phyloP scores from a whole-genome alignment of 768 basidiomycete species.

The Mycena polygramma region DNA sequence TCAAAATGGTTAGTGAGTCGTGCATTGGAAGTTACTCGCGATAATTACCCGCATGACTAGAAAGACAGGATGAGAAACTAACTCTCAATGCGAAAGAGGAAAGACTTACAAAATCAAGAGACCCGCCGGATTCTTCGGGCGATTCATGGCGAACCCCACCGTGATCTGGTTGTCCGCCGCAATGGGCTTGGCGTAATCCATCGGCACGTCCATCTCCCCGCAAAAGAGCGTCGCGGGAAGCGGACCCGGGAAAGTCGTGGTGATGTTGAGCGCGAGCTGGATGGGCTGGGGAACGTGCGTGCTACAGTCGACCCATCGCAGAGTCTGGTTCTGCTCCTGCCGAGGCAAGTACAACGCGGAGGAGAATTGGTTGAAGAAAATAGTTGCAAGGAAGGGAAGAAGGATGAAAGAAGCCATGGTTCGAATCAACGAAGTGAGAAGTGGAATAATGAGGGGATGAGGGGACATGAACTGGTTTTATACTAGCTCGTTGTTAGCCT shows the following conservation, averaged over 20 bases:
- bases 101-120: slow-evolving; percentile 33
- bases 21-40: not conserved
- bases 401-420: slow-evolving; percentile 8
- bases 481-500: not conserved
- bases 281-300: slow-evolving; percentile 4
- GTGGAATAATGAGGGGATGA: not conserved
- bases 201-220: slow-evolving; percentile 38
- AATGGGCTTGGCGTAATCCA: slow-evolving; percentile 39
- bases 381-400: not conserved
- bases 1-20: not conserved
- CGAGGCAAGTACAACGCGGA: slow-evolving; percentile 2
- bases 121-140: slow-evolving; percentile 30
- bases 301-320: slow-evolving; percentile 8
- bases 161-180: slow-evolving; percentile 34
- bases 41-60: slow-evolving; percentile 33
- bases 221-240: slow-evolving; percentile 4
- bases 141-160: slow-evolving; percentile 39
- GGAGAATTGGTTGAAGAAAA: slow-evolving; percentile 6
- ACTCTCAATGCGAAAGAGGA: not conserved
- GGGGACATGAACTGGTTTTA: not conserved
- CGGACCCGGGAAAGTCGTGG: not conserved
- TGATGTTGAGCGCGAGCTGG: slow-evolving; percentile 2
- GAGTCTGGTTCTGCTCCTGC: slow-evolving; percentile 8
- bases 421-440: slow-evolving; percentile 1
- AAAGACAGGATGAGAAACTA: not conserved